These are phyloP conservation scores for Fistulinella staudtii DNA, from an alignment of 1,284 basidiomycete species.

Conservation along the genomic window DNA sequence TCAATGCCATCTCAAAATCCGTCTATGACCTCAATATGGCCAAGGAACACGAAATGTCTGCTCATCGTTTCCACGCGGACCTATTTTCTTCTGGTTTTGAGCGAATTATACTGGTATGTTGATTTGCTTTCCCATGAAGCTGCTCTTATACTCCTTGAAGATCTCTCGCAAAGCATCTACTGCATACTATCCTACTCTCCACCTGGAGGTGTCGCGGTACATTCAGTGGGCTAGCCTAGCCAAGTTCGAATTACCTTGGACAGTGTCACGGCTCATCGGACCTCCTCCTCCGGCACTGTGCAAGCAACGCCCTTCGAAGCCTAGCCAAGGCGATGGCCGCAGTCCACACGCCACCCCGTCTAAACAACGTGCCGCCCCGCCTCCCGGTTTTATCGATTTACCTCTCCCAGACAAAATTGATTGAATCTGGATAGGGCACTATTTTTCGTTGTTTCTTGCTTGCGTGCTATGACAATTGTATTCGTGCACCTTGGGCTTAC, in stretches of 20 bases:
- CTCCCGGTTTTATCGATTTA: slow-evolving; percentile 16
- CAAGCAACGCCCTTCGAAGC: slow-evolving; percentile 32
- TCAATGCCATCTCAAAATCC: slow-evolving; percentile 71
- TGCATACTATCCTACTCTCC: slow-evolving; percentile 88
- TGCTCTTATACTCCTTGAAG: slow-evolving; percentile 40
- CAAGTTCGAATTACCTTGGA: slow-evolving; percentile 74
- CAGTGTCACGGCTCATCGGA: slow-evolving; percentile 66
- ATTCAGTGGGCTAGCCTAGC: slow-evolving; percentile 59
- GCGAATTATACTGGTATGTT: slow-evolving; percentile 65
- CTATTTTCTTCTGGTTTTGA: slow-evolving; percentile 88
- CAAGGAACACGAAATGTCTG: slow-evolving; percentile 67
- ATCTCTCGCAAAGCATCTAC: slow-evolving; percentile 90
- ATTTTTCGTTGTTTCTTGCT: slow-evolving; percentile 5
- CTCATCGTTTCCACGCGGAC: slow-evolving; percentile 77
- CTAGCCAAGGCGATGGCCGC: slow-evolving; percentile 10
- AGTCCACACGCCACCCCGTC: slow-evolving; percentile 19
- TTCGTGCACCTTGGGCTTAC: slow-evolving; percentile 7
- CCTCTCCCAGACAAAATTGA: slow-evolving; percentile 26
- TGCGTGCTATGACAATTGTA: slow-evolving; percentile 7
- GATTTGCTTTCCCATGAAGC: slow-evolving; percentile 13
- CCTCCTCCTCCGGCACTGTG: slow-evolving; percentile 57
- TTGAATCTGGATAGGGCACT: slow-evolving; percentile 23
- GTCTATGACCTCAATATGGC: slow-evolving; percentile 62
- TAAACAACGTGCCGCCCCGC: slow-evolving; percentile 19
- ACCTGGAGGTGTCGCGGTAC: slow-evolving; percentile 88